Evolutionary conservation across 208 protist species (phyloP).

Genomic region (Crithidia bombi): DNA sequence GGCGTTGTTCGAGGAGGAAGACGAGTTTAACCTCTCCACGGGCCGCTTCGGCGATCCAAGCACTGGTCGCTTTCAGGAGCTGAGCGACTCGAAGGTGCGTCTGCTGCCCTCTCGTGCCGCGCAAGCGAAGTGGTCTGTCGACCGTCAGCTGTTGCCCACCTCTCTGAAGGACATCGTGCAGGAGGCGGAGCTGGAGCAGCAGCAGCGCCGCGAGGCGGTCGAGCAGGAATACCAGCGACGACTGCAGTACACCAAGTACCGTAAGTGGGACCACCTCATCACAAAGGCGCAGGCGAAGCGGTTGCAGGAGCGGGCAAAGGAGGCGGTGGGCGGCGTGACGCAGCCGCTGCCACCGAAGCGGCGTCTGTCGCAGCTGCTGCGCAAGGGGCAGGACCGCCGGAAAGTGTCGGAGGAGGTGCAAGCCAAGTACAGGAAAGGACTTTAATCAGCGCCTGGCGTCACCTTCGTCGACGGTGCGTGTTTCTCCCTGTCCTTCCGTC

Average conservation of each 20-base stretch:
- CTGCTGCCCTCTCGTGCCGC: constrained; percentile 68
- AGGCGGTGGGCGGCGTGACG: constrained; percentile 25
- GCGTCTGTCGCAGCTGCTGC: constrained; percentile 72
- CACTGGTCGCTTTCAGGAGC: constrained; percentile 76
- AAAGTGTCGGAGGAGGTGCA: constrained; percentile 50
- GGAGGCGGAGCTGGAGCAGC: constrained; percentile 60
- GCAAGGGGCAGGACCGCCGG: constrained; percentile 61
- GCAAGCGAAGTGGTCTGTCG: constrained; percentile 72
- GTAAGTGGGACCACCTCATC: constrained; percentile 83
- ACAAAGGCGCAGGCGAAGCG: constrained; percentile 65
- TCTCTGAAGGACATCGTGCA: constrained; percentile 68
- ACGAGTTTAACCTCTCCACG: constrained; percentile 85
- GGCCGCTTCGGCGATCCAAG: constrained; percentile 79
- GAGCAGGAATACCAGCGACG: constrained; percentile 72
- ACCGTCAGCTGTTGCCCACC: constrained; percentile 72
- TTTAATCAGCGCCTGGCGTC: constrained; percentile 39
- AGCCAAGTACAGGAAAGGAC: constrained; percentile 58
- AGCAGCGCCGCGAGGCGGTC: constrained; percentile 53
- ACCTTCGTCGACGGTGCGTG: background rate
- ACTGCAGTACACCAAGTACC: constrained; percentile 70
- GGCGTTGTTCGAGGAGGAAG: constrained; percentile 72
- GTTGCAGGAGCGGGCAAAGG: constrained; percentile 19
- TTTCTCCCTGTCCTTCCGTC: background rate
- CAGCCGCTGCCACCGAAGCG: constrained; percentile 60
- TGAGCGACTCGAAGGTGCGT: constrained; percentile 82